Evolutionary conservation across 208 protist species (phyloP).

Genomic region (Acanthamoeba healyi): DNA sequence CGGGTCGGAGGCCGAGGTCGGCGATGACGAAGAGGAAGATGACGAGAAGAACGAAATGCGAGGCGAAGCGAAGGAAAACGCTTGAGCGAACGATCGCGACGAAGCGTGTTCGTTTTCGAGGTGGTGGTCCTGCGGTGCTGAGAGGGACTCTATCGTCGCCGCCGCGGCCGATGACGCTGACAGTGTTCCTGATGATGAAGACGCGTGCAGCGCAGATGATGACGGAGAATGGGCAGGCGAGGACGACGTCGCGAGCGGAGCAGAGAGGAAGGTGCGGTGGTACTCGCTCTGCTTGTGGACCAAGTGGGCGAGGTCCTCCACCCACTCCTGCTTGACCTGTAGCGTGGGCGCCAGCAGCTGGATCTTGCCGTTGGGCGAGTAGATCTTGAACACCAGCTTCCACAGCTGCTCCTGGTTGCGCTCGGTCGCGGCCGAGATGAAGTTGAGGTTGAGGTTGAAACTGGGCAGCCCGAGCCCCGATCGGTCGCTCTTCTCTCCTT

Average conservation of each 20-base stretch:
- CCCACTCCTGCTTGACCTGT: constrained; percentile 40
- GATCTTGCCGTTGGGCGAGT: constrained; percentile 40
- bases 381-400: constrained; percentile 42
- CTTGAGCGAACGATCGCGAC: neutral
- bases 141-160: neutral
- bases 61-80: neutral
- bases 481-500: neutral
- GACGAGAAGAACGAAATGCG: neutral
- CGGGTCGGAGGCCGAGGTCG: neutral
- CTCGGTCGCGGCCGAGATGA: neutral
- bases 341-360: constrained; percentile 37
- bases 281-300: constrained; percentile 28
- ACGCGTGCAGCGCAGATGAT: neutral
- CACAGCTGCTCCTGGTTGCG: constrained; percentile 2
- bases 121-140: neutral
- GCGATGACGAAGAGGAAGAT: neutral
- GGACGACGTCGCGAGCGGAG: neutral
- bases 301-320: constrained; percentile 24
- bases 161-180: neutral
- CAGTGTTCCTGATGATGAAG: neutral
- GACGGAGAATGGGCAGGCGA: neutral
- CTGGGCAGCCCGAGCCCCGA: neutral
- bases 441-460: constrained; percentile 16
- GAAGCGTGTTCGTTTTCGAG: neutral
- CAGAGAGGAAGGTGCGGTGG: neutral